These are phyloP conservation scores for Diutina mesorugosa DNA, from an alignment of 1,139 yeast genomes.

Conservation along the genomic window DNA sequence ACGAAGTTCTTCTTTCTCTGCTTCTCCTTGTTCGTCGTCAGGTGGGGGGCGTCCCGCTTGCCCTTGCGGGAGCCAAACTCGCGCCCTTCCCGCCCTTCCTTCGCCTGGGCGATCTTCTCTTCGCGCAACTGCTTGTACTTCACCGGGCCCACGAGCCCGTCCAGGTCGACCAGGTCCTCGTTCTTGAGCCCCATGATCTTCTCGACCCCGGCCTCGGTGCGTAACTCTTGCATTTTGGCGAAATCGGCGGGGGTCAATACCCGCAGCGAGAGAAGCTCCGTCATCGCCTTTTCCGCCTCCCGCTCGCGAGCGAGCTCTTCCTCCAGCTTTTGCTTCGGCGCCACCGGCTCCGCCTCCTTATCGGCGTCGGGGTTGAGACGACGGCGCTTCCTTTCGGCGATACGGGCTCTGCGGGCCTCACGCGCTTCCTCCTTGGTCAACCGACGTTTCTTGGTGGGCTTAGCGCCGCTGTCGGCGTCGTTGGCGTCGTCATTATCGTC, in stretches of 20 bases:
- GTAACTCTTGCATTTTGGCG: conserved; percentile 82
- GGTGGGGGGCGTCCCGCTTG: conserved; percentile 63
- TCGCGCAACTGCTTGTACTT: conserved; percentile 81
- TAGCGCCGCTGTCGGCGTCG: conserved; percentile 13
- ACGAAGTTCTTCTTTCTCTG: conserved; percentile 97
- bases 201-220: conserved; percentile 72
- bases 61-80: conserved; percentile 86
- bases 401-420: background rate
- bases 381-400: background rate
- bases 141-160: conserved; percentile 65
- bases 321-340: conserved; percentile 9
- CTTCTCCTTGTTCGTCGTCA: conserved; percentile 92
- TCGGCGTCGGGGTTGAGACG: background rate
- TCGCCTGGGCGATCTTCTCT: conserved; percentile 76
- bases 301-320: conserved; percentile 11
- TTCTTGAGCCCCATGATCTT: conserved; percentile 58
- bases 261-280: conserved; percentile 55
- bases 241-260: conserved; percentile 96
- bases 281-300: conserved; percentile 24
- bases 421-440: background rate
- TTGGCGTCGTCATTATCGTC: conserved; percentile 15
- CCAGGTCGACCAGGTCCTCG: conserved; percentile 80
- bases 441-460: conserved; percentile 7
- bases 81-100: conserved; percentile 88
- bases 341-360: background rate